These are phyloP conservation scores for Elsinoe batatas DNA, from an alignment of 2,329 filamentous ascomycete genomes.

Conservation along the genomic window DNA sequence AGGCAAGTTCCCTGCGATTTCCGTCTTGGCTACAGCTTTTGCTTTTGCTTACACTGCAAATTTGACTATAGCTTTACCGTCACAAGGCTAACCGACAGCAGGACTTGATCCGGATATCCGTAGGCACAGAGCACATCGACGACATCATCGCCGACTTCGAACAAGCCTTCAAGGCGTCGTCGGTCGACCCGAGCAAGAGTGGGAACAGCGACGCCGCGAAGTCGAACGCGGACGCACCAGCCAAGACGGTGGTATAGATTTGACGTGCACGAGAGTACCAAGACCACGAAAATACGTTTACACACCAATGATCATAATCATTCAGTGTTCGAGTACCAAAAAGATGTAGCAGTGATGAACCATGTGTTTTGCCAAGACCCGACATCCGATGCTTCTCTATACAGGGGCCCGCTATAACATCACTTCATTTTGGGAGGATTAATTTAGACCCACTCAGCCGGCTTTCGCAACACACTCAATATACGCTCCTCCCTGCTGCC, in stretches of 20 bases:
- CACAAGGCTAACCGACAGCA: slow-evolving; percentile 29
- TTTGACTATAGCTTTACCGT: too few species aligned
- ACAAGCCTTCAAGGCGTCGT: slow-evolving; percentile 59
- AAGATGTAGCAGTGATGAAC: too few species aligned
- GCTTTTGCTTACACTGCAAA: too few species aligned
- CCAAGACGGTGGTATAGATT: slow-evolving; percentile 10
- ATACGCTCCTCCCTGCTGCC: slow-evolving; percentile 69
- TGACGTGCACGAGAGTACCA: not conserved
- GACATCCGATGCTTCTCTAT: not conserved
- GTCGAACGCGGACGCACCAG: not conserved
- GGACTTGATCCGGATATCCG: slow-evolving; percentile 89
- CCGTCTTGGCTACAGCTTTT: not conserved
- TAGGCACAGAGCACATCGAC: slow-evolving; percentile 93
- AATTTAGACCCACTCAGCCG: slow-evolving; percentile 49
- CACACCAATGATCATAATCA: too few species aligned
- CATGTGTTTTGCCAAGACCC: too few species aligned
- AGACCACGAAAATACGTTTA: too few species aligned
- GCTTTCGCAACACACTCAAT: slow-evolving; percentile 58
- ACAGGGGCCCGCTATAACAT: not conserved
- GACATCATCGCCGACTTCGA: slow-evolving; percentile 95
- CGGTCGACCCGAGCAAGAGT: slow-evolving; percentile 6
- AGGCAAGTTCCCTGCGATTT: slow-evolving; percentile 37
- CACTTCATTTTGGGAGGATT: not conserved
- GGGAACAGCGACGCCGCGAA: slow-evolving; percentile 3
- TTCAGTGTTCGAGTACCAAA: too few species aligned